Evolutionary conservation across 768 basidiomycete species (phyloP), one percentile per base, ranked within the genome.

Genomic region (Russula griseocarnosa): DNA sequence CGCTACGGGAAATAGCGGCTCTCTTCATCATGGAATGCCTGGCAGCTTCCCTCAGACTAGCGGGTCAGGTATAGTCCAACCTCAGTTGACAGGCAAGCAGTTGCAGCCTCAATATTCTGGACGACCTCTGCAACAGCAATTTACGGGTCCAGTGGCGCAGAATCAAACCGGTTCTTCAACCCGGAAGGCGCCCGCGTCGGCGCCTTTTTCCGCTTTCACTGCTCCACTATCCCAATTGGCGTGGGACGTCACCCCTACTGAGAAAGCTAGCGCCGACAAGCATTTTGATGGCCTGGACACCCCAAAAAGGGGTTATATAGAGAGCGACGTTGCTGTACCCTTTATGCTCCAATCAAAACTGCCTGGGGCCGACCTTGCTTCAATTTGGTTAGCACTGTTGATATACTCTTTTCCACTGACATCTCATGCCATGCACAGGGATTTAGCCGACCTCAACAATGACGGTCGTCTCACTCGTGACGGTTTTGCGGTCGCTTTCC

Each of bases 401-500:
- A 36, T 16, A n/a, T n/a, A 36, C 42, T 28, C 13, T 50, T 40
- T 58, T 20, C 30, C 2, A 11, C 36, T 22, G 42, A 8, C 47
- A 44, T 61, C 59, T 56, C 52, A 46, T 44, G 53, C 24, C 10
- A 32, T 32, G 56, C 42, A 40, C 63, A 98, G 95, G 96, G 97
- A 99, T 74, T 83, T 99, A 22, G 82, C 94, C 30, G 96, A 98
- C 71, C 81, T 98, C 26, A 85, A 88, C 66, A 88, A 88, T 57
- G 89, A 96, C 61, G 97, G 97, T 2, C 83, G 81, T 60, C 79
- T 99, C 54, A 94, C 87, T 3, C 82, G 86, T 58, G 95, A 98
- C 55, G 92, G 94, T 16, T 98, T 99, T 74, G 96, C 97, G 9
- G 88, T 98, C 51, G 97, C 94, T 4, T 85, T 95, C 85, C 84